Evolutionary conservation across 306 rosid genomes (phyloP).

Genomic region (Fragaria iinumae): DNA sequence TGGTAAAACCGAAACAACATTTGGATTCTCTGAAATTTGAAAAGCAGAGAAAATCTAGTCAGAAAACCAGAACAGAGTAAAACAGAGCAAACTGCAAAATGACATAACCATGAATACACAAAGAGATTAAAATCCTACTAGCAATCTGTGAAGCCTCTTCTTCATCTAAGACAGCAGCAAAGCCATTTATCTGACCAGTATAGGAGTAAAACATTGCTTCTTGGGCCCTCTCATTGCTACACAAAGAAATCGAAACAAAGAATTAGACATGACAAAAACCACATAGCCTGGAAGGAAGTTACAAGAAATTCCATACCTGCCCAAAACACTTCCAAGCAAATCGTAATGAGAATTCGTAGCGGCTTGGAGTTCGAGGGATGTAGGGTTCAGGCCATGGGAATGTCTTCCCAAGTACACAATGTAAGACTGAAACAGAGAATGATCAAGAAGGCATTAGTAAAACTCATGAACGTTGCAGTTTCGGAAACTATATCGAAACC

Average conservation of each 20-base stretch:
- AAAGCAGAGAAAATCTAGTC: neutral
- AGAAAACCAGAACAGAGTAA: neutral
- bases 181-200: slow-evolving; percentile 56
- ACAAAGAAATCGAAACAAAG: neutral
- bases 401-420: slow-evolving; percentile 65
- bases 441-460: neutral
- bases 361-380: slow-evolving; percentile 19
- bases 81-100: neutral
- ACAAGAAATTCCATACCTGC: slow-evolving; percentile 40
- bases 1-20: slow-evolving; percentile 52
- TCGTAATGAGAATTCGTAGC: slow-evolving; percentile 42
- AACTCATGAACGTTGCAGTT: neutral
- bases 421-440: slow-evolving; percentile 47
- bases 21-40: slow-evolving; percentile 42
- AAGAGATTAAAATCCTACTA: slow-evolving; percentile 29
- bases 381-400: slow-evolving; percentile 33
- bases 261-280: neutral
- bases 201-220: slow-evolving; percentile 67
- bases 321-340: slow-evolving; percentile 47
- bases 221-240: slow-evolving; percentile 46
- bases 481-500: neutral
- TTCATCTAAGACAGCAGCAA: slow-evolving; percentile 69
- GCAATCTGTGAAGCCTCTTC: slow-evolving; percentile 42
- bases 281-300: neutral
- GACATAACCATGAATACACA: too few relatives aligned